Evolutionary conservation across 495 filamentous ascomycete genomes (phyloP).

Genomic region (Aspergillus nidulans): DNA sequence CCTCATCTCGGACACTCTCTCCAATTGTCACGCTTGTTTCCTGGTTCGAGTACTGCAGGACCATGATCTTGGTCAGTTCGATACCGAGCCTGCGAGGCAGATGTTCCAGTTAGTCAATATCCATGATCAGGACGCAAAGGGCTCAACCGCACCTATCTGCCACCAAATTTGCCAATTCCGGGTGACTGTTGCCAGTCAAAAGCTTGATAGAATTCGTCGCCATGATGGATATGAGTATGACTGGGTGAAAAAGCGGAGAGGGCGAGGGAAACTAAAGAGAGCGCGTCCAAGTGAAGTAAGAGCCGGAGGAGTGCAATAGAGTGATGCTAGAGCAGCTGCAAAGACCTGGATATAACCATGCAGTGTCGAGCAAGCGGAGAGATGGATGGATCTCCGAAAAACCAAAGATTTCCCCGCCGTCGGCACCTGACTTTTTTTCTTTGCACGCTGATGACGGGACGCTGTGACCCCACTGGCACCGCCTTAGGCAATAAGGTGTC

Average conservation of each 20-base stretch:
- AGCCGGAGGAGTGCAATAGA: not conserved
- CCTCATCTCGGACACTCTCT: conserved; percentile 94
- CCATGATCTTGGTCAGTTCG: conserved; percentile 88
- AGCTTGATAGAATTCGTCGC: conserved; percentile 91
- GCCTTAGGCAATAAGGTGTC: conserved; percentile 6
- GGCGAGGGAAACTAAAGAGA: not conserved
- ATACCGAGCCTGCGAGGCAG: conserved; percentile 70
- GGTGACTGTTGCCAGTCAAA: conserved; percentile 93
- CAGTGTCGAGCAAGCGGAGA: not conserved
- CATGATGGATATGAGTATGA: conserved; percentile 45
- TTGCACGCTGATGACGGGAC: conserved; percentile 13
- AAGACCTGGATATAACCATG: not conserved
- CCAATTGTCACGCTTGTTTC: conserved; percentile 96
- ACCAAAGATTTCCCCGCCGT: conserved; percentile 19
- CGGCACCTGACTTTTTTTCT: conserved; percentile 26
- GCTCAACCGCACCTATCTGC: conserved; percentile 69
- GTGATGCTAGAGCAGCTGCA: not conserved
- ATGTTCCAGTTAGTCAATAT: conserved; percentile 12
- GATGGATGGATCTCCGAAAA: conserved; percentile 9
- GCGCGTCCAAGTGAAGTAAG: not conserved
- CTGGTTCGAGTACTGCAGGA: conserved; percentile 95
- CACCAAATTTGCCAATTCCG: conserved; percentile 80
- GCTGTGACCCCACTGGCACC: conserved; percentile 34
- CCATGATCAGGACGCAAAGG: not conserved
- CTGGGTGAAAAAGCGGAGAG: not conserved